Conservation (phyloP, 73 alveolate species). For the Tetrahymena thermophila region DNA sequence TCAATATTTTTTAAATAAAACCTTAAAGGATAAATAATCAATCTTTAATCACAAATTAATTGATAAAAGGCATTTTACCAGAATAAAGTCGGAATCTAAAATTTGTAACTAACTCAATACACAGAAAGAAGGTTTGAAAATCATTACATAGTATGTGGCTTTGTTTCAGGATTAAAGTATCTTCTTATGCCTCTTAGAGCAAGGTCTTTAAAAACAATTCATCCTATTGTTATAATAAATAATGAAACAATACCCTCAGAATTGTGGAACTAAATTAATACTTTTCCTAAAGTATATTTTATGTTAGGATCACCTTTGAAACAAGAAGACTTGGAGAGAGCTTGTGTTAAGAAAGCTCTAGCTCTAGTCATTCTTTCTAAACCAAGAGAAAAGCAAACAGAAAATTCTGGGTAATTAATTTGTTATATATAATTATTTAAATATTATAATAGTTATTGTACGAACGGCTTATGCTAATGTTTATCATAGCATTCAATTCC, state of each 20-base stretch:
- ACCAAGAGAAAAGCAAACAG: conserved; percentile 56
- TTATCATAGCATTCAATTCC: too few relatives aligned
- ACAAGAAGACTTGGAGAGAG: conserved; percentile 81
- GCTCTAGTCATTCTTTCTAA: conserved; percentile 86
- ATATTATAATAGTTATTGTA: too few relatives aligned
- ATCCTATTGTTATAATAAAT: conserved; percentile 82
- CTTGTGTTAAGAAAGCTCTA: conserved; percentile 82
- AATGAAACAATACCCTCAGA: conserved; percentile 84
- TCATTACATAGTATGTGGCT: conserved; percentile 92
- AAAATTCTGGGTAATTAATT: background rate
- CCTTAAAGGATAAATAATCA: too few relatives aligned
- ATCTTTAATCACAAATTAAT: background rate
- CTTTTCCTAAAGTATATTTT: conserved; percentile 84
- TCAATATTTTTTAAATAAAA: background rate
- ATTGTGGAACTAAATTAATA: conserved; percentile 84
- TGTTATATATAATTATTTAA: too few relatives aligned
- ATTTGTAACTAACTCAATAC: conserved; percentile 7
- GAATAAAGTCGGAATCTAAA: conserved; percentile 2
- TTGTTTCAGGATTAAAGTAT: conserved; percentile 75
- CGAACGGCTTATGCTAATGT: too few relatives aligned
- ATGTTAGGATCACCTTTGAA: conserved; percentile 87
- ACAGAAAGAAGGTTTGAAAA: conserved; percentile 70
- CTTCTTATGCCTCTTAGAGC: conserved; percentile 88
- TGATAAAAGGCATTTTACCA: conserved; percentile 11
- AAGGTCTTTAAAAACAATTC: conserved; percentile 60